Conservation (phyloP, 2,329 filamentous ascomycete species). For the Ceratocystis ficicola region DNA sequence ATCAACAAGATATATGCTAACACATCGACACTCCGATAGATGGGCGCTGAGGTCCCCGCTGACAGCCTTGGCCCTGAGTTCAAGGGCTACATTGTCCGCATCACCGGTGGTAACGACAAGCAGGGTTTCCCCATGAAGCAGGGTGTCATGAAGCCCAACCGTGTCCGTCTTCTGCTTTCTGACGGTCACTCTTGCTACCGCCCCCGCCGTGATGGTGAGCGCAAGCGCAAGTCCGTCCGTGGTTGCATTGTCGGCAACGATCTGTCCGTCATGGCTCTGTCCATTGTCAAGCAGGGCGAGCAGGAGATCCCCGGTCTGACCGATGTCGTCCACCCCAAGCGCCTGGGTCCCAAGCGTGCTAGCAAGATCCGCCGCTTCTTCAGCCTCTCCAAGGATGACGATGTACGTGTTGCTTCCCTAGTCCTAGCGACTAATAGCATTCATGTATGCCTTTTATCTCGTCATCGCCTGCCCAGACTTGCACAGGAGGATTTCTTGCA, state of each 20-base stretch:
- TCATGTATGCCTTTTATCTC: constrained; percentile 33
- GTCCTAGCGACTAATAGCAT: constrained; percentile 32
- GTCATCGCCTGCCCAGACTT: constrained; percentile 60
- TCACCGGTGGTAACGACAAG: constrained; percentile 99
- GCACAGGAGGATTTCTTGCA: constrained; percentile 33
- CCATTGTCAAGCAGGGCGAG: constrained; percentile 97
- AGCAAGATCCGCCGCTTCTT: constrained; percentile 99
- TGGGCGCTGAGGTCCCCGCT: constrained; percentile 83
- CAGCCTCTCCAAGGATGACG: constrained; percentile 99
- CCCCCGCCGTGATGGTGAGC: constrained; percentile 91
- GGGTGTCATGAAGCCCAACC: constrained; percentile 96
- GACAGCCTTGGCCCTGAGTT: constrained; percentile 97
- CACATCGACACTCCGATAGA: constrained; percentile 36
- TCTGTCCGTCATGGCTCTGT: constrained; percentile 84
- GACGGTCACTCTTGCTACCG: constrained; percentile 99
- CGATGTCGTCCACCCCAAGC: constrained; percentile 97
- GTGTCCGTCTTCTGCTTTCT: constrained; percentile 91
- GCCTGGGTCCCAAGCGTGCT: constrained; percentile 97
- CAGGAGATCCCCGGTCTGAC: constrained; percentile 87
- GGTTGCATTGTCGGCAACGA: constrained; percentile 98
- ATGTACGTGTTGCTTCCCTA: constrained; percentile 59
- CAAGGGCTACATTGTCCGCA: constrained; percentile 99
- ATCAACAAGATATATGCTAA: constrained; percentile 28
- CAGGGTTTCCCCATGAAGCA: constrained; percentile 99
- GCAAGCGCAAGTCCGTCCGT: constrained; percentile 98